Evolutionary conservation across 805 yeast species (phyloP).

Genomic region (Ogataea paradorogensis): DNA sequence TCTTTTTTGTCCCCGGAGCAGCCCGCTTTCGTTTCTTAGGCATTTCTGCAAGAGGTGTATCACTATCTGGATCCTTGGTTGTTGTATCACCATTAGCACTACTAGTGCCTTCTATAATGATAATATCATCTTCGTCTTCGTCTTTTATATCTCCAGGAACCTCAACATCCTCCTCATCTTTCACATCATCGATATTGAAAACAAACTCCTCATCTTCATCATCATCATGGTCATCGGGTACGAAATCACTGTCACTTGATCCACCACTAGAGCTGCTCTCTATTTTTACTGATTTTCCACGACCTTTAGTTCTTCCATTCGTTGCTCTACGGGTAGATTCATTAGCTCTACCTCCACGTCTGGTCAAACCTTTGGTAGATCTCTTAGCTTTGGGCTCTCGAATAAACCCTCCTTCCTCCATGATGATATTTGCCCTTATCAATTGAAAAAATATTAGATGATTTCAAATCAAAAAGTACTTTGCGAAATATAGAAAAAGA

Average conservation of each 20-base stretch:
- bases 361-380: not conserved
- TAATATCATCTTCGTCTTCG: conserved; percentile 22
- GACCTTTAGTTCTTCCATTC: conserved; percentile 13
- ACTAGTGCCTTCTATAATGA: conserved; percentile 22
- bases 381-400: conserved; percentile 20
- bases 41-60: conserved; percentile 15
- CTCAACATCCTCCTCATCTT: not conserved
- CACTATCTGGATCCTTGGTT: conserved; percentile 20
- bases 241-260: conserved; percentile 13
- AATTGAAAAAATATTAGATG: not conserved
- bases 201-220: conserved; percentile 28
- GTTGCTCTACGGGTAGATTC: conserved; percentile 18
- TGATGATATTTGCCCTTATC: conserved; percentile 5
- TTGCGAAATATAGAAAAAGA: conserved; percentile 8
- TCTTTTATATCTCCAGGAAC: conserved; percentile 22
- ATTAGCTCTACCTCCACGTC: conserved; percentile 26
- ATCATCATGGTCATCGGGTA: conserved; percentile 18
- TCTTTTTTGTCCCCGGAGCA: conserved; percentile 20
- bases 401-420: conserved; percentile 42
- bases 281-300: conserved; percentile 7
- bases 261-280: conserved; percentile 7
- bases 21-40: conserved; percentile 20
- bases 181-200: conserved; percentile 19
- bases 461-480: not conserved
- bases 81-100: conserved; percentile 13